Base-by-base conservation (phyloP, 805 yeast genomes). In the Hanseniaspora vineae region DNA sequence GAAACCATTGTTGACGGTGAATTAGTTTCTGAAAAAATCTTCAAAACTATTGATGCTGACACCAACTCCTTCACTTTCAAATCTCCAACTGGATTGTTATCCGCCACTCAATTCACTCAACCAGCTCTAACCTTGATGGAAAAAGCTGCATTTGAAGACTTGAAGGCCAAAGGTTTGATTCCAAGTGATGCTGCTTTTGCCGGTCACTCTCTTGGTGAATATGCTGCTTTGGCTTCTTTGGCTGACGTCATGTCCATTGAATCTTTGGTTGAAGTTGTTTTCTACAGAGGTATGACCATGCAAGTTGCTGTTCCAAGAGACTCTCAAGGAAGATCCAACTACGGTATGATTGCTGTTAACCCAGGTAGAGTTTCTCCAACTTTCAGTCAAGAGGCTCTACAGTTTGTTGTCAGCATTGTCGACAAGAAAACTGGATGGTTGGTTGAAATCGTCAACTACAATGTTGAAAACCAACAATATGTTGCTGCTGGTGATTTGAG, bases 281-380 rank as follows among this genome's bases (percentile, higher is more conserved):
- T 92, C 77, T 94, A 92, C 78, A 83, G 99, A 75, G 99, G 99
- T 77, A 92, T 92, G 97, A 94, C 99, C 45, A 92, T 92, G 99
- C 98, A 92, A 74, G 98, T 92, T 55, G 98, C 98, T 44, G 99
- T 92, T 55, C 97, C 97, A 65, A 84, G 99, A 73, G 99, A 92
- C 69, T 77, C 80, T 48, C 65, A 69, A 46, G 99, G 99, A 45
- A 84, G 97, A 71, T 92, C 98, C 50, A 92, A 92, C 75, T 92
- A 92, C 63, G 97, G 97, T 75, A 92, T 92, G 99, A 78, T 87
- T 73, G 99, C 99, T 47, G 89, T 90, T 50, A 92, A 94, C 72
- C 99, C 99, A 61, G 77, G 94, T 52, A 81, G 99, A 70, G 83
- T 92, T 53, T 78, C 84, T 49, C 70, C 84, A 48, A 84, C 96